Evolutionary conservation across 2,329 filamentous ascomycete genomes (phyloP), one percentile per base, ranked within the genome.

Genomic region (Cyphellophora attinorum): DNA sequence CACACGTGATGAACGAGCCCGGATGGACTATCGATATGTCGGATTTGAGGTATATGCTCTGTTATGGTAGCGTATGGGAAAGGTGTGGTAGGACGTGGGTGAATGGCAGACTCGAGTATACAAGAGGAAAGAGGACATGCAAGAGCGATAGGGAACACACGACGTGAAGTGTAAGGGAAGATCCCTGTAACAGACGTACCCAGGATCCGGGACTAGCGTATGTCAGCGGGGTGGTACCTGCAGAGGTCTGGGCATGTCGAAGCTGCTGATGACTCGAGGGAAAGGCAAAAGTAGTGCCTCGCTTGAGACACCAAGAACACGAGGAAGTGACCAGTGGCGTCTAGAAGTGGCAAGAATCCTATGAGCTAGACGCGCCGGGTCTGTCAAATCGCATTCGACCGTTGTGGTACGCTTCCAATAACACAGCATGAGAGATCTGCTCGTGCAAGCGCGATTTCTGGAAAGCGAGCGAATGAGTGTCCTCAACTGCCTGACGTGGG

Each of bases 161-260:
- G 21, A 25, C 21, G n/a, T 25, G 29, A 31, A 31, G 29, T 31
- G 29, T 31, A 31, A 31, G 15, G 21, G 21, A 25, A 25, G 21
- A 25, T 25, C 8, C 21, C 21, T 8, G 21, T 8, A n/a, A 25
- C 8, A n/a, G 21, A n/a, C 21, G n/a, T 8, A 25, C n/a, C n/a
- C n/a, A 25, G 21, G 21, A 25, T 25, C 21, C 21, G 19, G 29
- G 15, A 18, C 29, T 31, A 31, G 13, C n/a, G 16, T 31, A 31
- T 12, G 19, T 12, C 29, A 31, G 29, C 29, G 29, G 29, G 29
- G 29, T 21, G 16, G 19, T 31, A 31, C 29, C 19, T n/a, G 12
- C 15, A 19, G 21, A n/a, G 8, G 8, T n/a, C 21, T 25, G 21
- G 21, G 21, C 29, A 5, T 10, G 29, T 12, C 13, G 18, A 18